A percentile compares a stretch with the other conserved stretches of the same genome.
Evolutionary conservation across 768 basidiomycete species (phyloP).

Genomic region (Lactarius hengduanensis): DNA sequence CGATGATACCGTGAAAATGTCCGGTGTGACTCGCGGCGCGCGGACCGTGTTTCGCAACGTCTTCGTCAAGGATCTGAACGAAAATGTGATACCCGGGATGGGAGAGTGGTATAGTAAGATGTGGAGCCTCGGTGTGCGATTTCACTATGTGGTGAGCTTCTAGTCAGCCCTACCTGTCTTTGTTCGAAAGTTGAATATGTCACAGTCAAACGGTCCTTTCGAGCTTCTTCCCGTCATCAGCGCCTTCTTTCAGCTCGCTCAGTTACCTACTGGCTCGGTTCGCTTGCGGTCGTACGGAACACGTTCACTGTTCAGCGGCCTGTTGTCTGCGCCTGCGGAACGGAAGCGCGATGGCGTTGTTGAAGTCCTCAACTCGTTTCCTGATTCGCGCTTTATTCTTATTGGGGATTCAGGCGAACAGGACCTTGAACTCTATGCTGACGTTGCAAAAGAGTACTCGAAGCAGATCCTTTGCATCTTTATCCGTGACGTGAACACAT

Average conservation of each 20-base stretch:
- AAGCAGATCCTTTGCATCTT: slow-evolving; percentile 75
- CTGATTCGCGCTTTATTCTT: slow-evolving; percentile 72
- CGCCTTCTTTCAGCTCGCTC: slow-evolving; percentile 17
- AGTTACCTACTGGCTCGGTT: slow-evolving; percentile 55
- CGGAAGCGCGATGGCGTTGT: slow-evolving; percentile 80
- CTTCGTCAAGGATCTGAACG: slow-evolving; percentile 81
- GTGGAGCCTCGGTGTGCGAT: slow-evolving; percentile 69
- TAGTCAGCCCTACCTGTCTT: not conserved
- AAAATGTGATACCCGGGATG: slow-evolving; percentile 81
- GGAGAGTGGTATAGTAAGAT: slow-evolving; percentile 70
- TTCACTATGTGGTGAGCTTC: slow-evolving; percentile 82
- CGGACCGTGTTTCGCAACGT: slow-evolving; percentile 86
- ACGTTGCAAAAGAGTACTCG: slow-evolving; percentile 67
- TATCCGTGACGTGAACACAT: slow-evolving; percentile 68
- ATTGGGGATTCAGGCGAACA: slow-evolving; percentile 95
- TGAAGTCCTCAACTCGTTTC: slow-evolving; percentile 76
- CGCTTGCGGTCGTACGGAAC: slow-evolving; percentile 84
- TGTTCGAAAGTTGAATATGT: not conserved
- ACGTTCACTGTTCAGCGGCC: slow-evolving; percentile 76
- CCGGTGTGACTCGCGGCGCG: slow-evolving; percentile 76
- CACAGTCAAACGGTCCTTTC: slow-evolving; percentile 83
- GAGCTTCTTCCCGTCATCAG: slow-evolving; percentile 67
- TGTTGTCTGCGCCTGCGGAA: slow-evolving; percentile 77
- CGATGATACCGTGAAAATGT: slow-evolving; percentile 87
- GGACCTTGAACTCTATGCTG: slow-evolving; percentile 87